phyloP scores from a whole-genome alignment of 108 stramenopile genomes.

The Cylindrotheca fusiformis region DNA sequence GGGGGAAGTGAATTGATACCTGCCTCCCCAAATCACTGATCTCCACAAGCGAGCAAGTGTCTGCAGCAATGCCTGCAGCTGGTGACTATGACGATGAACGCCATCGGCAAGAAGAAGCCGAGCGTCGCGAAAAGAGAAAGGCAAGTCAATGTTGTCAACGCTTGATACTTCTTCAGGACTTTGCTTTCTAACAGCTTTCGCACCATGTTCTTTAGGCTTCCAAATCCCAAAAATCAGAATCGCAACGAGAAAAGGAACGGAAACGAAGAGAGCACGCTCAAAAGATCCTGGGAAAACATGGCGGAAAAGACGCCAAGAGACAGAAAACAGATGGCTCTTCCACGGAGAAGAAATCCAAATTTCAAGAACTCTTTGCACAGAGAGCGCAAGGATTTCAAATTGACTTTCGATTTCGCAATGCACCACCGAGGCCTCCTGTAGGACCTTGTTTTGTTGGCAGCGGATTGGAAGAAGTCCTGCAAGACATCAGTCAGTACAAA shows the following conservation, averaged over 20 bases:
- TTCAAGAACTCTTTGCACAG: constrained; percentile 71
- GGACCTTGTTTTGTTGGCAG: constrained; percentile 84
- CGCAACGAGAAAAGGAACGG: constrained; percentile 67
- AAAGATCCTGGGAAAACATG: constrained; percentile 36
- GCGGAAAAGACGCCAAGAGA: constrained; percentile 19
- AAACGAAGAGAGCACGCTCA: constrained; percentile 72
- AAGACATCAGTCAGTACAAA: constrained; percentile 67
- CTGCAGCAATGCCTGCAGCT: background rate
- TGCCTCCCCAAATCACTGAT: too few relatives aligned
- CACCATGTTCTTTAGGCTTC: constrained; percentile 35
- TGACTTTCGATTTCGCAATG: constrained; percentile 80
- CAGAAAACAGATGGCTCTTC: constrained; percentile 8
- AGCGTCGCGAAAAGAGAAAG: constrained; percentile 80
- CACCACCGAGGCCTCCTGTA: constrained; percentile 87
- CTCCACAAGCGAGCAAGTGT: too few relatives aligned
- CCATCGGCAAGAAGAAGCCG: constrained; percentile 68
- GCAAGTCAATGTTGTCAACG: too few relatives aligned
- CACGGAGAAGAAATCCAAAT: constrained; percentile 33
- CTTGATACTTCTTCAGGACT: background rate
- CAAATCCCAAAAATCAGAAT: constrained; percentile 58
- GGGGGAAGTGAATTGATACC: too few relatives aligned
- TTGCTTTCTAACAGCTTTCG: background rate
- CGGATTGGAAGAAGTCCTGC: constrained; percentile 68
- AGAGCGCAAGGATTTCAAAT: constrained; percentile 84
- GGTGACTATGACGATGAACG: constrained; percentile 59